Evolutionary conservation across 2,329 filamentous ascomycete genomes (phyloP), one percentile per base, ranked within the genome.

Genomic region (Phoma herbarum): DNA sequence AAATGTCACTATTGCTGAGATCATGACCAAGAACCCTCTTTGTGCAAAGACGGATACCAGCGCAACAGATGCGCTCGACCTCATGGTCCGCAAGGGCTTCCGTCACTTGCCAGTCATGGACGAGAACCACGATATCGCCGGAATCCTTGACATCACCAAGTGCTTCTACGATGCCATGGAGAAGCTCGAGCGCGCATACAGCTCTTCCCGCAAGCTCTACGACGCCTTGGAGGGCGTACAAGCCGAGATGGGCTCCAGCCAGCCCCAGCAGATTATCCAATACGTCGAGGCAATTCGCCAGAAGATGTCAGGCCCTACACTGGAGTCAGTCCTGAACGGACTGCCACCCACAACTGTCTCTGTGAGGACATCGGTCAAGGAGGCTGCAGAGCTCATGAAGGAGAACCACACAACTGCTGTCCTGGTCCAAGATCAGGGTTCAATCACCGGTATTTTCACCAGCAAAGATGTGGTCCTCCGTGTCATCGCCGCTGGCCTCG

Each of bases 121-220:
- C 79, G 95, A 99, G 83, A 98, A 99, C 78, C 95, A 99, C 80
- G 94, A 99, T 75, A 99, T 99, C 63, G 96, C 93, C 8, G 95
- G 95, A 82, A 93, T 99, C 67, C 83, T 99, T 53, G 95, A 99
- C 79, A 99, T 99, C 71, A 99, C 95, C 57, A 99, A 98, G 81
- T 99, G 95, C 81, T 99, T 99, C 80, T 99, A 99, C 80, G 95
- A 99, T 80, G 95, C 95, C 42, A 99, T 99, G 95, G 95, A 99
- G 83, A 99, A 99, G 83, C 83, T 99, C 60, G 95, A 99, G 83
- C 90, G 95, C 50, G 95, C 95, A 49, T 99, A 99, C 78, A 93
- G 92, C 65, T 98, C 95, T 16, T 99, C 95, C n/a, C 88, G 95
- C 68, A 97, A 97, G 80, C 86, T 99, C 22, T 98, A 99, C 78